Percentiles rank a stretch among this genome's conserved stretches.
phyloP scores from a whole-genome alignment of 1,284 basidiomycete species.

The Porodaedalea pini region DNA sequence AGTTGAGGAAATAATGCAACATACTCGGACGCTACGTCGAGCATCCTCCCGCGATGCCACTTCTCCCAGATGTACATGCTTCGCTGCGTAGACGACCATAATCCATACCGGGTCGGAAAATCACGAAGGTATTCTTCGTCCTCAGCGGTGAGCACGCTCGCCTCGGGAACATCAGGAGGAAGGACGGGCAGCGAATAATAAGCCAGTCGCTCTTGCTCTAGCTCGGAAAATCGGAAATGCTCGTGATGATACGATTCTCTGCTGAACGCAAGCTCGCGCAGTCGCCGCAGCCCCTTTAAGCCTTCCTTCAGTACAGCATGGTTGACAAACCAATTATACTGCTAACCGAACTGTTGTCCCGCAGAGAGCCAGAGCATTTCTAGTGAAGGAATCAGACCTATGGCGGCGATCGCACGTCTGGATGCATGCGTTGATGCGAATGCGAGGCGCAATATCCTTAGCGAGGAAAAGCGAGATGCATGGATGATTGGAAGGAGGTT shows the following conservation, averaged over 20 bases:
- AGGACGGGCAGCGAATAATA: not conserved
- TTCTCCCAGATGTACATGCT: not conserved
- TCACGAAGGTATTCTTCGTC: not conserved
- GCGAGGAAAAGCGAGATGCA: not conserved
- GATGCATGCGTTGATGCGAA: not conserved
- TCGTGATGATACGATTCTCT: constrained; percentile 7
- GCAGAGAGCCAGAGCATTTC: constrained; percentile 7
- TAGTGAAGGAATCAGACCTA: not conserved
- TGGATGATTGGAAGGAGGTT: not conserved
- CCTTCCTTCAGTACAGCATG: not conserved
- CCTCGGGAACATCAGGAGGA: not conserved
- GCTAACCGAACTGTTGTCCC: not conserved
- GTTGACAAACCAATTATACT: constrained; percentile 4
- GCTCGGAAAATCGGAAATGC: not conserved
- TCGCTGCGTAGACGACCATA: not conserved
- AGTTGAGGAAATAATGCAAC: not conserved
- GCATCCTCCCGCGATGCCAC: not conserved
- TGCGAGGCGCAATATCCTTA: not conserved
- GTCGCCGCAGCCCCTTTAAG: not conserved
- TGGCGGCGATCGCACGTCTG: not conserved
- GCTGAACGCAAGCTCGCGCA: constrained; percentile 5
- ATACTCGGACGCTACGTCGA: not conserved
- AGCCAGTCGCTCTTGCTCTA: not conserved
- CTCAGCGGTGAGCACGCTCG: not conserved
- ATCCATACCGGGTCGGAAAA: no score